phyloP scores from a whole-genome alignment of 768 basidiomycete species.

The Suillus occidentalis region DNA sequence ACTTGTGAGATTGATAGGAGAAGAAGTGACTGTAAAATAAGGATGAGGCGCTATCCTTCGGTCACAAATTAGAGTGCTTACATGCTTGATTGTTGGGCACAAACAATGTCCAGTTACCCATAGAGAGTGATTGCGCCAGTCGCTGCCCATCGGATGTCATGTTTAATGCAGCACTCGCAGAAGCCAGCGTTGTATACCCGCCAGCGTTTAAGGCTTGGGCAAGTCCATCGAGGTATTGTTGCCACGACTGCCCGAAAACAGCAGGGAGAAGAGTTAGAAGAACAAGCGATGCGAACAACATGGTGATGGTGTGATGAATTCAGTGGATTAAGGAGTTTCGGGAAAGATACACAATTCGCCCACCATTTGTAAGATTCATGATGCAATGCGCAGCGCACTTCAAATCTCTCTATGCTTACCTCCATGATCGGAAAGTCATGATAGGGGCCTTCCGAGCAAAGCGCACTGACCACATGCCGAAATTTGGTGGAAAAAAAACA shows the following conservation, averaged over 20 bases:
- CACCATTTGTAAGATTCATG: constrained; percentile 15
- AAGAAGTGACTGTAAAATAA: constrained; percentile 21
- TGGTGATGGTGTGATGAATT: constrained; percentile 21
- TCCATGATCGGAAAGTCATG: not conserved
- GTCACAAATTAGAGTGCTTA: constrained; percentile 26
- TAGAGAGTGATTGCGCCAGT: constrained; percentile 44
- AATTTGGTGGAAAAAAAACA: not conserved
- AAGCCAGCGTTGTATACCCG: constrained; percentile 45
- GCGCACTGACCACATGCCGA: not conserved
- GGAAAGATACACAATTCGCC: not conserved
- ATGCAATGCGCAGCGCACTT: constrained; percentile 30
- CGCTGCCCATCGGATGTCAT: constrained; percentile 41
- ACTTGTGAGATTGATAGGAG: constrained; percentile 33
- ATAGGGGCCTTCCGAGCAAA: not conserved
- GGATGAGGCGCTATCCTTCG: not conserved
- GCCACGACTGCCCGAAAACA: constrained; percentile 23
- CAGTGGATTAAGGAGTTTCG: not conserved
- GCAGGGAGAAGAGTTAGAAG: constrained; percentile 27
- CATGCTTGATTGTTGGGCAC: constrained; percentile 58
- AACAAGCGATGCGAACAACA: constrained; percentile 19
- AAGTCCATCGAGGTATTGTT: constrained; percentile 34
- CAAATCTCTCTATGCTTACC: not conserved
- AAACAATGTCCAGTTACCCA: constrained; percentile 53
- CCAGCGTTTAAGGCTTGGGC: constrained; percentile 36
- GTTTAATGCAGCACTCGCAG: constrained; percentile 41